Conservation (phyloP, 352 stramenopile species). For the Phytophthora ohioensis region DNA sequence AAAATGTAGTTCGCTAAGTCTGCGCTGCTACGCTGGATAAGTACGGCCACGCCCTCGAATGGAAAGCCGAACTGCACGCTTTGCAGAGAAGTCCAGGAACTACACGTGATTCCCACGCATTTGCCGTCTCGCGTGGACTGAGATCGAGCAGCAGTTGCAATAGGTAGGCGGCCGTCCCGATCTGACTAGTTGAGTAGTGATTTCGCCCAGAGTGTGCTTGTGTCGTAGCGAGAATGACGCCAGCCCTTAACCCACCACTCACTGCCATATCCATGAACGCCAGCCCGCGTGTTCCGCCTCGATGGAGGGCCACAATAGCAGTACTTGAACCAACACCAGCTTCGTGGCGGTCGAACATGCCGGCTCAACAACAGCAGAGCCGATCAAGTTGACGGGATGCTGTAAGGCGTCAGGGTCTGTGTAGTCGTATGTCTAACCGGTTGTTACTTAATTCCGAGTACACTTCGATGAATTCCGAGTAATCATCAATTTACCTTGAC, state of each 20-base stretch:
- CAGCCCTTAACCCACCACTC: slow-evolving; percentile 1
- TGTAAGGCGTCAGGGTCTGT: slow-evolving; percentile 19
- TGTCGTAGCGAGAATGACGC: slow-evolving; percentile 12
- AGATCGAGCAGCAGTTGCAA: slow-evolving; percentile 40
- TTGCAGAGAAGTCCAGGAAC: slow-evolving; percentile 10
- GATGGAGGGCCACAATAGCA: slow-evolving; percentile 36
- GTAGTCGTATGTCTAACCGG: slow-evolving; percentile 21
- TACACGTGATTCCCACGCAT: slow-evolving; percentile 26
- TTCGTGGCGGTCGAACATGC: slow-evolving; percentile 31
- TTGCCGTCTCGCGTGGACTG: slow-evolving; percentile 3
- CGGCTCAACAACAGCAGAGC: slow-evolving; percentile 15
- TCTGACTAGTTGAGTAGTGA: slow-evolving; percentile 35
- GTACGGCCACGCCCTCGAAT: slow-evolving; percentile 55
- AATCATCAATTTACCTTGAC: too few relatives aligned
- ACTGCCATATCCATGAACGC: slow-evolving; percentile 39
- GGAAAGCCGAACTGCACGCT: slow-evolving; percentile 54
- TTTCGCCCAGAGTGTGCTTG: slow-evolving; percentile 33
- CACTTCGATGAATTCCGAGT: too few relatives aligned
- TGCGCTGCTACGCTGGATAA: slow-evolving; percentile 24
- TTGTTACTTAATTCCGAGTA: too few relatives aligned
- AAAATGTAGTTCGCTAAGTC: too few relatives aligned
- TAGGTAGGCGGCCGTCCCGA: slow-evolving; percentile 45
- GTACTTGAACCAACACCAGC: slow-evolving; percentile 26
- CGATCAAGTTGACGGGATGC: slow-evolving; percentile 26
- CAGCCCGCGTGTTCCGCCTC: slow-evolving; percentile 37